These are phyloP conservation scores for Posidonia oceanica DNA, from an alignment of 116 monocot species.

Conservation along the genomic window DNA sequence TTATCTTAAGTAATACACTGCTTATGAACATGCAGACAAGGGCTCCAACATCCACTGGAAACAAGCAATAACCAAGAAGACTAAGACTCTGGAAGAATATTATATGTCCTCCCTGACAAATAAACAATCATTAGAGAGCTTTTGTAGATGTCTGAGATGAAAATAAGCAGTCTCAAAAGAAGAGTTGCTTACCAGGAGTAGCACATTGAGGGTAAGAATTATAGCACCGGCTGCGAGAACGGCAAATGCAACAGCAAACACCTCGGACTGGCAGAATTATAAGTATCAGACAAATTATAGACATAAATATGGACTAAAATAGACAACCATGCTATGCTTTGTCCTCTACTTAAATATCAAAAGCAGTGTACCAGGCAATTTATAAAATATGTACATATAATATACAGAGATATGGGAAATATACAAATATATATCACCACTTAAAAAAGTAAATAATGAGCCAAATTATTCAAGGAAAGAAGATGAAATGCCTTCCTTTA, in stretches of 20 bases:
- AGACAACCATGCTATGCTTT: no score
- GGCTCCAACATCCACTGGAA: conserved; percentile 76
- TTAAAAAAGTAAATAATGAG: no score
- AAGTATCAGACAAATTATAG: background rate
- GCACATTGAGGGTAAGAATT: conserved; percentile 73
- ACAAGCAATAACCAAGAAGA: conserved; percentile 71
- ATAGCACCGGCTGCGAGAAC: conserved; percentile 82
- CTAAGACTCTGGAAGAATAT: conserved; percentile 83
- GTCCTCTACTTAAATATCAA: no score
- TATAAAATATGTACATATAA: no score
- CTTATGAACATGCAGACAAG: conserved; percentile 50
- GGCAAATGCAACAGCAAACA: conserved; percentile 91
- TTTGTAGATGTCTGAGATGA: background rate
- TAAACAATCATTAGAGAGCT: background rate
- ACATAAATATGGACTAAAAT: background rate
- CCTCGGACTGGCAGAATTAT: conserved; percentile 54
- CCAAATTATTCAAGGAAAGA: no score
- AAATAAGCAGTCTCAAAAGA: background rate
- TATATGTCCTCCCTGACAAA: conserved; percentile 68
- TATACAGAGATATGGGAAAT: no score
- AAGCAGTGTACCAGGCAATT: no score
- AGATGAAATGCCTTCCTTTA: no score
- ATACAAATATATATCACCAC: no score
- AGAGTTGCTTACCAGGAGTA: conserved; percentile 54
- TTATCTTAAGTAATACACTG: conserved; percentile 48